A percentile compares a stretch with the other conserved stretches of the same genome.
phyloP scores from a whole-genome alignment of 352 stramenopile species.

The Albugo laibachii region DNA sequence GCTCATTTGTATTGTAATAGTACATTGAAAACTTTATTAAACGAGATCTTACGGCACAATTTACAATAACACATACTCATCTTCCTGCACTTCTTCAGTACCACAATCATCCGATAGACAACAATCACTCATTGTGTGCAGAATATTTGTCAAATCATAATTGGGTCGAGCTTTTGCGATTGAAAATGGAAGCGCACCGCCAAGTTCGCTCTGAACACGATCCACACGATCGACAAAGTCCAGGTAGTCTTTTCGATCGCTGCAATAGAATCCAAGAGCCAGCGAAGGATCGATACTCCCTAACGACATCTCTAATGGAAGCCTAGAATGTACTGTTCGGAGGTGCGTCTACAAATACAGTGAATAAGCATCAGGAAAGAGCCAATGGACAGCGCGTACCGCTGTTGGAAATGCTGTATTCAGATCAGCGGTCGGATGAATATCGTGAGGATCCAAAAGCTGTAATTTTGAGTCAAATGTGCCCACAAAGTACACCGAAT shows the following conservation, averaged over 20 bases:
- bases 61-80: constrained; percentile 61
- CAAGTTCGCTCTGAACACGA: constrained; percentile 18
- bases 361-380: constrained; percentile 2
- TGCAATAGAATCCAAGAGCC: constrained; percentile 85
- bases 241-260: constrained; percentile 40
- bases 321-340: constrained; percentile 26
- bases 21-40: too few relatives aligned
- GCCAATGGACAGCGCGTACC: constrained; percentile 10
- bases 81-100: constrained; percentile 21
- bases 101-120: neutral
- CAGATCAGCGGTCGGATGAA: constrained; percentile 39
- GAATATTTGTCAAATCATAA: constrained; percentile 20
- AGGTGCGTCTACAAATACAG: constrained; percentile 22
- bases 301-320: constrained; percentile 60
- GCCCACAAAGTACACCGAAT: constrained; percentile 93
- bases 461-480: constrained; percentile 63
- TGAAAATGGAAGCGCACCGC: constrained; percentile 35
- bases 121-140: constrained; percentile 27
- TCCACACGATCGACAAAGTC: constrained; percentile 38
- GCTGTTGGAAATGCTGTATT: constrained; percentile 55
- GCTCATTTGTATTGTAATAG: too few relatives aligned
- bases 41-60: neutral
- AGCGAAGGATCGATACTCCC: constrained; percentile 85
- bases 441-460: constrained; percentile 69
- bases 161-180: constrained; percentile 33